Percentiles rank a stretch among this genome's conserved stretches.
Conservation (phyloP, 176 grass and related monocot genomes). For the Stipa capillata region DNA sequence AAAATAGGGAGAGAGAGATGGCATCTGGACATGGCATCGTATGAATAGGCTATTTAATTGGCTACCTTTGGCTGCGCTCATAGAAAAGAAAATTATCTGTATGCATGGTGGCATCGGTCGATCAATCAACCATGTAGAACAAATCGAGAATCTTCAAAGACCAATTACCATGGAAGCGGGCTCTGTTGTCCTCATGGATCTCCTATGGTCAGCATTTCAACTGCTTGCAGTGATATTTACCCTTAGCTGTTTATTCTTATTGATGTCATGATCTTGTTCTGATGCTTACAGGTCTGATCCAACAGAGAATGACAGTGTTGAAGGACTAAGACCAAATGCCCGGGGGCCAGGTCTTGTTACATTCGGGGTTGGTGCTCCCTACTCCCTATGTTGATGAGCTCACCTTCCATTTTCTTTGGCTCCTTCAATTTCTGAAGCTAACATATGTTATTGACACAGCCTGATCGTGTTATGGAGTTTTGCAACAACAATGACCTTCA, state of each 20-base stretch:
- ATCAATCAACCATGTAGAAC: constrained; percentile 97
- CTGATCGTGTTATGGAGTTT: constrained; percentile 99
- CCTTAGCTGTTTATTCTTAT: neutral
- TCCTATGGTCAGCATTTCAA: constrained; percentile 59
- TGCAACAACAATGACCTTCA: constrained; percentile 99
- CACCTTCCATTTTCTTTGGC: neutral
- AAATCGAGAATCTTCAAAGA: constrained; percentile 95
- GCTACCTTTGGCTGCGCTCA: constrained; percentile 94
- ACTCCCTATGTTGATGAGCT: neutral
- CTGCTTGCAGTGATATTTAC: neutral
- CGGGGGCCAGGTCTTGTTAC: constrained; percentile 96
- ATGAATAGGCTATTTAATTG: constrained; percentile 98
- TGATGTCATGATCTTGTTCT: constrained; percentile 18
- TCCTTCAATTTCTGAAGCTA: constrained; percentile 17
- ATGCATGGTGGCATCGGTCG: constrained; percentile 99
- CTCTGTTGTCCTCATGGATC: constrained; percentile 98
- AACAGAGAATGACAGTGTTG: constrained; percentile 96
- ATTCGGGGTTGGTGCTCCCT: constrained; percentile 78
- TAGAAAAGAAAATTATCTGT: constrained; percentile 99
- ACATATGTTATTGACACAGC: constrained; percentile 47
- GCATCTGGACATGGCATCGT: constrained; percentile 97
- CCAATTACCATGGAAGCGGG: constrained; percentile 99
- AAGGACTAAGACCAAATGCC: constrained; percentile 93
- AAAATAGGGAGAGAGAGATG: constrained; percentile 93
- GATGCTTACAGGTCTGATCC: constrained; percentile 86